Conservation (phyloP, 2,329 filamentous ascomycete genomes). For the Aspergillus transmontanensis region DNA sequence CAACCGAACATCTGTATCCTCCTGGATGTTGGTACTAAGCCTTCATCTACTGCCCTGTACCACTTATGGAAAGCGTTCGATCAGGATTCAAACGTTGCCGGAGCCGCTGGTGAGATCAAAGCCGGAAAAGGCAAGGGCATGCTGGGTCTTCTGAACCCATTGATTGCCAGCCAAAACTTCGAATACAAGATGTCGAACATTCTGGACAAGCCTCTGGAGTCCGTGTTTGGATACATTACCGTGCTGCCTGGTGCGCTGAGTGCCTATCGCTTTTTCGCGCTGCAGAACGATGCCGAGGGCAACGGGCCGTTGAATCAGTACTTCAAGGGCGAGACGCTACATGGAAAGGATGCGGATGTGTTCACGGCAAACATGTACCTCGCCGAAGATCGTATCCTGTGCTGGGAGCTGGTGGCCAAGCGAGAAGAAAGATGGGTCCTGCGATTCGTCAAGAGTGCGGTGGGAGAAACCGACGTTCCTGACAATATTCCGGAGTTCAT, state of each 20-base stretch:
- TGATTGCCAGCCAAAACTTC: slow-evolving; percentile 97
- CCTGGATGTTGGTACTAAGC: slow-evolving; percentile 93
- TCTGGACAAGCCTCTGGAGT: slow-evolving; percentile 93
- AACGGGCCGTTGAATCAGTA: slow-evolving; percentile 96
- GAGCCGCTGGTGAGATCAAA: slow-evolving; percentile 96
- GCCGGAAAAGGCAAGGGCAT: slow-evolving; percentile 90
- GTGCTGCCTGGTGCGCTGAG: slow-evolving; percentile 93
- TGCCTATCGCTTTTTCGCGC: slow-evolving; percentile 91
- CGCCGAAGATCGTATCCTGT: slow-evolving; percentile 97
- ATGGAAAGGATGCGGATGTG: slow-evolving; percentile 93
- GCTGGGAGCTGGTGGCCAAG: slow-evolving; percentile 97
- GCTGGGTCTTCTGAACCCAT: slow-evolving; percentile 81
- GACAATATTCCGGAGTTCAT: slow-evolving; percentile 92
- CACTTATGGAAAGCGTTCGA: slow-evolving; percentile 99
- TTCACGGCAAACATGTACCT: slow-evolving; percentile 99
- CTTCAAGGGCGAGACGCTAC: slow-evolving; percentile 97
- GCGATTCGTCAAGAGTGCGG: slow-evolving; percentile 96
- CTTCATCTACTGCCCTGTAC: slow-evolving; percentile 87
- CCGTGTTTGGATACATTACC: slow-evolving; percentile 97
- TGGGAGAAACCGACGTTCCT: slow-evolving; percentile 96
- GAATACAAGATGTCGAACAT: slow-evolving; percentile 99
- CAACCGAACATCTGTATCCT: slow-evolving; percentile 97
- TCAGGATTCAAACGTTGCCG: slow-evolving; percentile 94
- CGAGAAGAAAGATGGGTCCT: slow-evolving; percentile 92
- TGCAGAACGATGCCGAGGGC: slow-evolving; percentile 95